A percentile compares a stretch with the other conserved stretches of the same genome.
phyloP scores from a whole-genome alignment of 2,329 filamentous ascomycete species.

The Fonsecaea monophora region DNA sequence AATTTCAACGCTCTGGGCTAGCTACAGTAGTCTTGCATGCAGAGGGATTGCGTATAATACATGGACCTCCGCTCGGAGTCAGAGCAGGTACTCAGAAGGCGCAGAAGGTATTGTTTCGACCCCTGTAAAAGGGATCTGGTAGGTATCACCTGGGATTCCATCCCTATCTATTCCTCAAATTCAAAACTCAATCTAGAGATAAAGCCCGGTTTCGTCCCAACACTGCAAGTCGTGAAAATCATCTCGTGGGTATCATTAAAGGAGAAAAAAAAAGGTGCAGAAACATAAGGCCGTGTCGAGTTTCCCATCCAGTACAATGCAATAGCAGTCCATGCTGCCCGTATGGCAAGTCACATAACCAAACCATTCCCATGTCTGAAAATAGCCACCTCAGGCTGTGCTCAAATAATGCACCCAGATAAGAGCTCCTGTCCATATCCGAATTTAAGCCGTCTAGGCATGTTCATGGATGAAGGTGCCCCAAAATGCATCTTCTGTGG shows the following conservation, averaged over 20 bases:
- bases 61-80: too few species aligned
- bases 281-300: neutral
- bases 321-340: neutral
- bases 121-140: neutral
- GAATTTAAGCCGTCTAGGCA: neutral
- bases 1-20: too few species aligned
- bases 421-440: neutral
- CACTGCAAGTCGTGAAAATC: neutral
- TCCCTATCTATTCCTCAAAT: neutral
- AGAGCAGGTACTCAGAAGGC: too few species aligned
- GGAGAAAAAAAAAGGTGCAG: neutral
- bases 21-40: too few species aligned
- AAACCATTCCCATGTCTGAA: neutral
- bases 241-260: constrained; percentile 29
- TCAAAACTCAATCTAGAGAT: neutral
- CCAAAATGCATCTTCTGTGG: constrained; percentile 29
- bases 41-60: too few species aligned
- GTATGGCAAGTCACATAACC: neutral
- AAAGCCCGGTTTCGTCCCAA: neutral
- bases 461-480: constrained; percentile 22
- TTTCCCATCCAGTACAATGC: neutral
- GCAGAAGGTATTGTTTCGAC: neutral
- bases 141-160: neutral
- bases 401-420: neutral
- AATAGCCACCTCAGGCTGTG: neutral